phyloP scores from a whole-genome alignment of 2,329 filamentous ascomycete species.

The Fusarium fracticaudum region DNA sequence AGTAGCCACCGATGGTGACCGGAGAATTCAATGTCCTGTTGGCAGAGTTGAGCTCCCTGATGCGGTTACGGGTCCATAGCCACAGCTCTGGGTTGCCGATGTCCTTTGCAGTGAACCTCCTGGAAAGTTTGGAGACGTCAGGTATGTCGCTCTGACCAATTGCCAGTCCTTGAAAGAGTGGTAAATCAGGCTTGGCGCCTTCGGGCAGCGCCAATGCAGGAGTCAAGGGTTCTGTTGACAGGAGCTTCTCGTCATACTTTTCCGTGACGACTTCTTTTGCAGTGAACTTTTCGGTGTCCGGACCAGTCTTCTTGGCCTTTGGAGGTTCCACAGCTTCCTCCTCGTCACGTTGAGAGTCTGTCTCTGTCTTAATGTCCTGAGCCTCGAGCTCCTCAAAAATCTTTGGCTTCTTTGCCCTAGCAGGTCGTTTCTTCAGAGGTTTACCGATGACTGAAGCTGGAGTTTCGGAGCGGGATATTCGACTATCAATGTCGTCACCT shows the following conservation, averaged over 20 bases:
- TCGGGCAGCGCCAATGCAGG: slow-evolving; percentile 58
- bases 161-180: slow-evolving; percentile 55
- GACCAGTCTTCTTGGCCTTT: slow-evolving; percentile 20
- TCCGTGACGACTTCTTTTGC: slow-evolving; percentile 51
- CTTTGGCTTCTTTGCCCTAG: slow-evolving; percentile 78
- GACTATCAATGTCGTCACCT: slow-evolving; percentile 53
- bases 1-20: slow-evolving; percentile 70
- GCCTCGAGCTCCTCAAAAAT: slow-evolving; percentile 76
- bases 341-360: slow-evolving; percentile 52
- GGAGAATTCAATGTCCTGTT: slow-evolving; percentile 44
- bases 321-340: slow-evolving; percentile 45
- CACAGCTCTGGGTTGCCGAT: slow-evolving; percentile 63
- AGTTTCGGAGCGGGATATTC: slow-evolving; percentile 58
- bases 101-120: slow-evolving; percentile 56
- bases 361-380: slow-evolving; percentile 65
- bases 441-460: slow-evolving; percentile 55
- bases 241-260: slow-evolving; percentile 57
- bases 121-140: slow-evolving; percentile 59
- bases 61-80: slow-evolving; percentile 66
- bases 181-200: slow-evolving; percentile 57
- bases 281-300: slow-evolving; percentile 32
- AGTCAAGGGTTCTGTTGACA: slow-evolving; percentile 57
- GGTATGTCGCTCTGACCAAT: slow-evolving; percentile 59
- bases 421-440: slow-evolving; percentile 63
- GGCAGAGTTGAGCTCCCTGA: slow-evolving; percentile 63